Base-by-base conservation (phyloP, 108 stramenopile genomes). In the Nitzschia sp. region DNA sequence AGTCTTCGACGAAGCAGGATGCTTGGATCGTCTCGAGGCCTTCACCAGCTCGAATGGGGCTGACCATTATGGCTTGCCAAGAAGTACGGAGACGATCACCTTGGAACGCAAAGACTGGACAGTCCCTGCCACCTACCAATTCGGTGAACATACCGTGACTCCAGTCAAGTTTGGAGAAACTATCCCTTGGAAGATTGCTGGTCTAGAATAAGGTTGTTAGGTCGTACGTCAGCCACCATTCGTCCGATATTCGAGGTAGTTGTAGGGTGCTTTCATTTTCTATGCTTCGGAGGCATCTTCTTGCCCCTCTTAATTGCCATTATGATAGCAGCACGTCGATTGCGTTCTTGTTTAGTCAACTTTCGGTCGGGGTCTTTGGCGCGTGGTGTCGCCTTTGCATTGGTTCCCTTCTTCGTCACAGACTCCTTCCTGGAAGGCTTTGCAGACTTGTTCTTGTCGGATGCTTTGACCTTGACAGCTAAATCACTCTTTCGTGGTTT, bases 1-100 rank as follows among this genome's bases (percentile, higher is more conserved):
- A 60, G 98, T 89, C 21, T 98, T 98, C 74, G 98, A 98, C 26
- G 54, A 69, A 17, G 83, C 70, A 52, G 97, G 95, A 8, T 83
- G 84, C 10, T 64, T 98, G 66, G 97, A 98, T 55, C 70, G 81
- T 61, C 75, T 99, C 60, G 94, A 94, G 63, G 93, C 77, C 34
- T 99, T 99, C 75, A 69, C 78, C 20, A 86, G 92, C 69, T 78
- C 81, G 57, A 69, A 80, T 71, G 99, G 99, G 6, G 91, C 96
- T 0, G 90, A 93, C 63, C 95, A 96, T 75, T 99, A 99, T 82
- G 93, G 92, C 2, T 61, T 98, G 22, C 83, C 92, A 10, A 78
- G 89, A 20, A 76, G 69, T 40, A 74, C 80, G 7, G 70, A 67
- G n/a, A 87, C 67, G 26, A 77, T 97, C 19, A 85, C 75, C 21